Conservation (phyloP, 2,329 filamentous ascomycete species). For the Venturiaceae sp. region DNA sequence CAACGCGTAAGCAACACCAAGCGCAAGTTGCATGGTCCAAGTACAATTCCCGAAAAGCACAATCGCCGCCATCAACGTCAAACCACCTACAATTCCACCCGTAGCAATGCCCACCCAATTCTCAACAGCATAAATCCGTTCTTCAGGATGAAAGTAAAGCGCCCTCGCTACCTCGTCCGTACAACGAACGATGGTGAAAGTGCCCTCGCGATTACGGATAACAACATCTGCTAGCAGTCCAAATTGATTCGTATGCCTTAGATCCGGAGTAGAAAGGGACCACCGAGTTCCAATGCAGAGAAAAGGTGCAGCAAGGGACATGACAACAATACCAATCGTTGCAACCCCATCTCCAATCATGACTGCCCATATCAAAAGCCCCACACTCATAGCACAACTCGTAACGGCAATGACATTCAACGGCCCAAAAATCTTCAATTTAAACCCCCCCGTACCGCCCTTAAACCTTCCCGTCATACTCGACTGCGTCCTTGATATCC, state of each 20-base stretch:
- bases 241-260: not conserved
- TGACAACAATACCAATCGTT: not conserved
- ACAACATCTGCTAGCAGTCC: not conserved
- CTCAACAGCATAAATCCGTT: not conserved
- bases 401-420: slow-evolving; percentile 1
- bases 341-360: not conserved
- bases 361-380: not conserved
- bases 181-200: not conserved
- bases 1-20: not conserved
- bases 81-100: not conserved
- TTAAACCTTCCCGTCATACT: not conserved
- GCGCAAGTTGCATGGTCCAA: slow-evolving; percentile 3
- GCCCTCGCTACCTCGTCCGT: not conserved
- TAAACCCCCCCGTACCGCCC: not conserved
- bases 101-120: not conserved
- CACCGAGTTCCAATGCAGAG: not conserved
- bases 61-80: not conserved
- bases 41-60: not conserved
- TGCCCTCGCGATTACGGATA: not conserved
- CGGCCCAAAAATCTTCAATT: not conserved
- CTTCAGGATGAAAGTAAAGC: not conserved
- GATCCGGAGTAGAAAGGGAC: not conserved
- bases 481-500: not conserved
- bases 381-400: not conserved
- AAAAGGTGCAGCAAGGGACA: not conserved